These are phyloP conservation scores for Populus tremula DNA, from an alignment of 345 rosid genomes.

Conservation along the genomic window DNA sequence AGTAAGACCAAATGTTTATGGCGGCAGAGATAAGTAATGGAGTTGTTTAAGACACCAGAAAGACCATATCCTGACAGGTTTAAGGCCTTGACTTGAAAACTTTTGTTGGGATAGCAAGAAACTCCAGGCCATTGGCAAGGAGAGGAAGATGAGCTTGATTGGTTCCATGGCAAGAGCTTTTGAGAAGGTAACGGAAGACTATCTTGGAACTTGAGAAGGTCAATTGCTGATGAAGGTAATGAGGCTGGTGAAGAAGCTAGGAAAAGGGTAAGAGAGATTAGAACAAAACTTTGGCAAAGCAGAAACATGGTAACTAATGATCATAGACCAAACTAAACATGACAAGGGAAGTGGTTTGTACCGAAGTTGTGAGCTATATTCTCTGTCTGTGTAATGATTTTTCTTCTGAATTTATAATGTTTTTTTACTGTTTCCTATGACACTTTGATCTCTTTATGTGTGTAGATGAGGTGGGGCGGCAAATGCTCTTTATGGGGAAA, in stretches of 20 bases:
- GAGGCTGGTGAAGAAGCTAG: conserved; percentile 21
- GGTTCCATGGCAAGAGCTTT: conserved; percentile 34
- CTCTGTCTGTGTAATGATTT: too few relatives aligned
- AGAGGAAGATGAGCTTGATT: conserved; percentile 17
- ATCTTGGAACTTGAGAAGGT: conserved; percentile 31
- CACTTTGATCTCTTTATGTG: too few relatives aligned
- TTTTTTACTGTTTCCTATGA: too few relatives aligned
- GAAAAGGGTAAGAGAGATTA: conserved; percentile 9
- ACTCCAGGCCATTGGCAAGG: conserved; percentile 1
- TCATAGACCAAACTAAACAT: not conserved
- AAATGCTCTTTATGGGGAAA: too few relatives aligned
- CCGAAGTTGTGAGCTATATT: too few relatives aligned
- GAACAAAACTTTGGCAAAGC: conserved; percentile 9
- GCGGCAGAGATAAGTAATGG: conserved; percentile 32
- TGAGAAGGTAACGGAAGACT: conserved; percentile 36
- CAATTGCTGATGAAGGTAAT: conserved; percentile 20
- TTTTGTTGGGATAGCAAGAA: conserved; percentile 31
- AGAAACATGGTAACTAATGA: conserved; percentile 14
- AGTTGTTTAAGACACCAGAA: conserved; percentile 30
- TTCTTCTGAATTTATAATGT: too few relatives aligned
- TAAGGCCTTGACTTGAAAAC: conserved; percentile 30
- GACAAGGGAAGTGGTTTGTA: too few relatives aligned
- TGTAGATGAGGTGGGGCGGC: too few relatives aligned
- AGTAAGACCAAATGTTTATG: conserved; percentile 27
- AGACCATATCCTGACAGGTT: conserved; percentile 35